Evolutionary conservation across 2,329 filamentous ascomycete species (phyloP), one percentile per base, ranked within the genome.

Genomic region (Tolypocladium guangdongense): DNA sequence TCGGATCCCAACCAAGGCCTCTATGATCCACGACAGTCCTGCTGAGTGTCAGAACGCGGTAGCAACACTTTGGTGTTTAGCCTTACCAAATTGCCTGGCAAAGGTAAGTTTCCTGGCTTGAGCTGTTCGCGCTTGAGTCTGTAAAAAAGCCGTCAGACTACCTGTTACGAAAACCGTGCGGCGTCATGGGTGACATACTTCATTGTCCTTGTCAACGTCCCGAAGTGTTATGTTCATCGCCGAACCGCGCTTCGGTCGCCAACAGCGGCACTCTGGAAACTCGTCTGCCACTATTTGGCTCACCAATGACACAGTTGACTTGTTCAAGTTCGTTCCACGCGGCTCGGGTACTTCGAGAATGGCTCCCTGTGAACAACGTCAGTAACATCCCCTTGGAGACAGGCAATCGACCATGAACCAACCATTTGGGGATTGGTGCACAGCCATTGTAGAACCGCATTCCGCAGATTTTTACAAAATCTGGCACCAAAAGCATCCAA

Each of bases 141-240:
- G 18, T 5, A 18, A 33, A 33, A 10, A n/a, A 7, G 35, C 35
- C 7, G 35, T 36, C 35, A 36, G 14, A 36, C 18, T 36, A 7
- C 35, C 2, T 18, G 35, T 18, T 7, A 36, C 14, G 5, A 7
- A 18, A 18, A 7, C 35, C 14, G 12, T 35, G 33, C 12, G 35
- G 35, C 6, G 30, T 32, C 14, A 32, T 35, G 7, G 32, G 18
- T 4, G 24, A 30, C 48, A 37, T 39, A 37, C 32, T 5, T 50
- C 35, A 7, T 10, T 11, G 20, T 27, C 12, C 33, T 30, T 50
- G 16, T 50, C 20, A 7, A 24, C 22, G 33, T 39, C 35, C 11
- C 32, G 48, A 24, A 60, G 0, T 82, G 59, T 41, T 30, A 53
- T 54, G 14, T 50, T 43, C 22, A 49, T 48, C 12, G 56, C 49